Percentiles rank a stretch among this genome's conserved stretches.
Evolutionary conservation across 306 rosid species (phyloP).

Genomic region (Dalbergia oliveri): DNA sequence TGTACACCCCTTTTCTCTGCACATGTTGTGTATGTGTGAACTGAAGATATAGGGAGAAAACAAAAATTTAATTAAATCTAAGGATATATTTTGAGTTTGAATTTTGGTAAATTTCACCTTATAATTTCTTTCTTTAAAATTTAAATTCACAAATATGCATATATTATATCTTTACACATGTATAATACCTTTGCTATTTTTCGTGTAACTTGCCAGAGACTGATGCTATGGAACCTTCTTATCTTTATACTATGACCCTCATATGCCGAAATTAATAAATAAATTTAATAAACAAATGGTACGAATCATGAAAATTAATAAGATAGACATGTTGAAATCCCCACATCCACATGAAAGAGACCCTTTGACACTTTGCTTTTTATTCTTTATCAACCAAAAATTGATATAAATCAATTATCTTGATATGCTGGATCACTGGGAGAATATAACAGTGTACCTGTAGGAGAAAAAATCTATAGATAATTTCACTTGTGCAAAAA

Average conservation of each 20-base stretch:
- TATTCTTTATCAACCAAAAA: conserved; percentile 18
- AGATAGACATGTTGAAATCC: not conserved
- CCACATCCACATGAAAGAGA: conserved; percentile 27
- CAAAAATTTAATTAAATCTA: not conserved
- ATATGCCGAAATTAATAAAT: not conserved
- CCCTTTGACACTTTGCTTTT: not conserved
- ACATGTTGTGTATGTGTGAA: not conserved
- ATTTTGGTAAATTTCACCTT: too few relatives aligned
- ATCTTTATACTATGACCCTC: not conserved
- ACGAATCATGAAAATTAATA: not conserved
- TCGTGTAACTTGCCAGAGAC: not conserved
- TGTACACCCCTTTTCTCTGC: not conserved
- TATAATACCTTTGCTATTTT: not conserved
- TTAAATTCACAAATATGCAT: too few relatives aligned
- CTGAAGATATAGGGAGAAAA: not conserved
- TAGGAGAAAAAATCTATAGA: not conserved
- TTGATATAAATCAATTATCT: not conserved
- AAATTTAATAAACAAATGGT: not conserved
- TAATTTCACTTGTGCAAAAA: not conserved
- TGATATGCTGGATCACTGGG: conserved; percentile 19
- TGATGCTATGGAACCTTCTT: not conserved
- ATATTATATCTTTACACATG: too few relatives aligned
- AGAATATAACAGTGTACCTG: conserved; percentile 33
- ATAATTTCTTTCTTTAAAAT: too few relatives aligned
- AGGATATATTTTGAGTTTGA: too few relatives aligned